Conservation (phyloP, 768 basidiomycete species). For the Pholiota microspora region DNA sequence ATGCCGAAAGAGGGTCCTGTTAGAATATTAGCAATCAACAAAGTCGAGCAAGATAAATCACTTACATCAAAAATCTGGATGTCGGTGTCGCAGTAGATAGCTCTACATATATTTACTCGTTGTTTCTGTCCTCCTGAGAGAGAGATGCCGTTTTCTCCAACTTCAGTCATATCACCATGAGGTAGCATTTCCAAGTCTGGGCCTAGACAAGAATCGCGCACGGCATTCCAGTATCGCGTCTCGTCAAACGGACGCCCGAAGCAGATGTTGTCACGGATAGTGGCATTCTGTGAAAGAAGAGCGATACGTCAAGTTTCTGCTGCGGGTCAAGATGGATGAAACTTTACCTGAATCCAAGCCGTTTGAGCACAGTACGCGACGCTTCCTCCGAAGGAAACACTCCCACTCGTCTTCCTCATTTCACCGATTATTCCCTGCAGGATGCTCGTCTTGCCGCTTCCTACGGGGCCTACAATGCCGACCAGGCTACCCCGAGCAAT, state of each 20-base stretch:
- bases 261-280: slow-evolving; percentile 85
- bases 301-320: not conserved
- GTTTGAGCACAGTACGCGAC: slow-evolving; percentile 85
- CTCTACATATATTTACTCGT: slow-evolving; percentile 81
- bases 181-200: slow-evolving; percentile 77
- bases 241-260: slow-evolving; percentile 85
- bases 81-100: slow-evolving; percentile 83
- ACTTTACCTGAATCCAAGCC: slow-evolving; percentile 84
- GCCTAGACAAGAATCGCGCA: slow-evolving; percentile 75
- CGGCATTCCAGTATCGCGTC: slow-evolving; percentile 77
- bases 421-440: slow-evolving; percentile 78
- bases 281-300: slow-evolving; percentile 23
- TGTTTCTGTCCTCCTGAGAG: slow-evolving; percentile 82
- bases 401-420: slow-evolving; percentile 70
- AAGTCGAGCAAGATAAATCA: not conserved
- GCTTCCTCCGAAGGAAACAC: slow-evolving; percentile 67
- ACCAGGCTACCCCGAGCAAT: slow-evolving; percentile 77
- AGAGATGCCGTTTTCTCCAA: slow-evolving; percentile 64
- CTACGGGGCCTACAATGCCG: slow-evolving; percentile 83
- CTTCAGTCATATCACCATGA: slow-evolving; percentile 80
- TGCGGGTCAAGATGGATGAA: not conserved
- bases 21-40: not conserved
- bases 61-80: slow-evolving; percentile 80
- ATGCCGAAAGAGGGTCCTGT: slow-evolving; percentile 82
- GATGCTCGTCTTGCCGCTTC: slow-evolving; percentile 67